Evolutionary conservation across 345 rosid genomes (phyloP).

Genomic region (Citrus australasica): DNA sequence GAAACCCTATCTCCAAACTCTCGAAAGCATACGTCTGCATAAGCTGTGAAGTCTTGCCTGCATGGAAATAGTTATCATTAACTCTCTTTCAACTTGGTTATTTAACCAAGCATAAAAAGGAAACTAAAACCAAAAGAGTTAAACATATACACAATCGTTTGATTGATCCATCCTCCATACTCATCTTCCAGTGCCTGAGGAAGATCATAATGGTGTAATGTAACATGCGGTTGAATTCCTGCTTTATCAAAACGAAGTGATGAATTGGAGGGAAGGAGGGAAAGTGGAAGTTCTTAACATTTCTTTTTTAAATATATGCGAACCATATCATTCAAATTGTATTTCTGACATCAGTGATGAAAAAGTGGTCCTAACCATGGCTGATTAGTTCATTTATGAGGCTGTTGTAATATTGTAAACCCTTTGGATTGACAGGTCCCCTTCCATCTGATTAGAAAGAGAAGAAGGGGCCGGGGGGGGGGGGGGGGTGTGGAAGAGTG

Average conservation of each 20-base stretch:
- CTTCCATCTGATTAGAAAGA: slow-evolving; percentile 44
- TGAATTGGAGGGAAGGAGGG: neutral
- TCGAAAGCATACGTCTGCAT: slow-evolving; percentile 70
- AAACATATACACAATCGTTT: slow-evolving; percentile 43
- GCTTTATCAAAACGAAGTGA: neutral
- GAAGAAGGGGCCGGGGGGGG: neutral
- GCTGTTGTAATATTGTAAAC: slow-evolving; percentile 54
- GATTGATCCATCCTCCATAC: slow-evolving; percentile 67
- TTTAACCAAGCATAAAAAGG: neutral
- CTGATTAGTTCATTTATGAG: slow-evolving; percentile 43
- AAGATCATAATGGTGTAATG: slow-evolving; percentile 51
- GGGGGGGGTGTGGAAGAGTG: neutral
- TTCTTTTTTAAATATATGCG: neutral
- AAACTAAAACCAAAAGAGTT: neutral
- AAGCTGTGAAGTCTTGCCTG: slow-evolving; percentile 75
- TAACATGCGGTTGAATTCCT: slow-evolving; percentile 67
- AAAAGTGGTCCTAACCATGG: slow-evolving; percentile 32
- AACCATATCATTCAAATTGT: neutral
- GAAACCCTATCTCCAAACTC: slow-evolving; percentile 72
- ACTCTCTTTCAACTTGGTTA: neutral
- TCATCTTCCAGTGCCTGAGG: slow-evolving; percentile 72
- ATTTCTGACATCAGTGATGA: neutral
- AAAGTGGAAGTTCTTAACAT: neutral
- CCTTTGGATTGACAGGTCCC: slow-evolving; percentile 54
- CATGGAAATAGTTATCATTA: slow-evolving; percentile 11